Evolutionary conservation across 2,329 filamentous ascomycete genomes (phyloP).

Genomic region (Talaromyces sp.): DNA sequence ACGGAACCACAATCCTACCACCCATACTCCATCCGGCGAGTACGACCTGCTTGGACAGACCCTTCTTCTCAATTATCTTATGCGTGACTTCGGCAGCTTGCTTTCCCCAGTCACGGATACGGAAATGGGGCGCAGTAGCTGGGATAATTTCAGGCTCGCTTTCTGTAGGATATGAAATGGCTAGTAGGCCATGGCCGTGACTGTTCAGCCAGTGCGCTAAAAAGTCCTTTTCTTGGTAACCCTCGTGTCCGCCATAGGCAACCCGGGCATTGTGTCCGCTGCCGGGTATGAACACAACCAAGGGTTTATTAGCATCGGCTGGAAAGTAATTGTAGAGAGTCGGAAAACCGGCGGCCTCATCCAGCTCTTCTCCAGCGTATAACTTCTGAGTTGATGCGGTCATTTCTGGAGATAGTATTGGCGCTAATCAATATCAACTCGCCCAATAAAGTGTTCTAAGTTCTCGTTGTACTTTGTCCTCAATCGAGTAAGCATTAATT

Average conservation of each 20-base stretch:
- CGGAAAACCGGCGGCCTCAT: constrained; percentile 10
- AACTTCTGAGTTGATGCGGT: constrained; percentile 4
- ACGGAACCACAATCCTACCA: constrained; percentile 20
- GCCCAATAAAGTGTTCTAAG: neutral
- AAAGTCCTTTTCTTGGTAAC: constrained; percentile 19
- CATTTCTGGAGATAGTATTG: neutral
- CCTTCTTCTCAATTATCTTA: constrained; percentile 17
- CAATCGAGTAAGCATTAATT: neutral
- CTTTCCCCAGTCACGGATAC: constrained; percentile 22
- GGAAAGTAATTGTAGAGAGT: constrained; percentile 17
- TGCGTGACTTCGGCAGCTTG: constrained; percentile 21
- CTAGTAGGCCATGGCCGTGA: constrained; percentile 20
- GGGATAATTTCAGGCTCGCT: constrained; percentile 20
- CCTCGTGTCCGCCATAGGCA: constrained; percentile 25
- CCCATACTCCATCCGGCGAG: constrained; percentile 21
- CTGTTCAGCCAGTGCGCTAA: constrained; percentile 22
- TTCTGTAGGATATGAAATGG: constrained; percentile 24
- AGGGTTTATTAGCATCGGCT: constrained; percentile 12
- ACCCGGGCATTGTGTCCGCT: constrained; percentile 22
- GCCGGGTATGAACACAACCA: constrained; percentile 23
- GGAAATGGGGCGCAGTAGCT: constrained; percentile 16
- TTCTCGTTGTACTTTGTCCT: neutral
- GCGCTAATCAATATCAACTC: neutral
- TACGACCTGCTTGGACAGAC: constrained; percentile 4
- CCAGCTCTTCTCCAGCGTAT: constrained; percentile 17